Percentiles rank a stretch among this genome's conserved stretches.
Conservation (phyloP, 805 yeast species). For the Starmerella vitae region DNA sequence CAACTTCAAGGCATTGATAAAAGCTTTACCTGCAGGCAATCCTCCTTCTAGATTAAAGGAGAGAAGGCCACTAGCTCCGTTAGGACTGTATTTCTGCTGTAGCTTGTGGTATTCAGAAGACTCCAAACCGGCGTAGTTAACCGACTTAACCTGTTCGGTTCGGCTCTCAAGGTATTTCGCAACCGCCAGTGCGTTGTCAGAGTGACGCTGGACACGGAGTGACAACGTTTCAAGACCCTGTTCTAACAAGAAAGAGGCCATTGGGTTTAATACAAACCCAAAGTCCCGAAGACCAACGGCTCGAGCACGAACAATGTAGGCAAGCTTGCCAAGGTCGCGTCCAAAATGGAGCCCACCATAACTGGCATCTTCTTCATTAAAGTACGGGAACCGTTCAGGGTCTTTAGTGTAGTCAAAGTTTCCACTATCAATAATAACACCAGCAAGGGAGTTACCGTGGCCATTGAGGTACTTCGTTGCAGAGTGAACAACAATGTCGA, state of each 20-base stretch:
- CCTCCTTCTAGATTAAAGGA: conserved; percentile 76
- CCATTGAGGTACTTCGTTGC: conserved; percentile 93
- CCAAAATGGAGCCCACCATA: conserved; percentile 78
- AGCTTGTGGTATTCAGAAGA: conserved; percentile 64
- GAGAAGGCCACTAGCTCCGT: conserved; percentile 77
- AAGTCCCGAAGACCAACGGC: conserved; percentile 47
- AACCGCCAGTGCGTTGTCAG: conserved; percentile 62
- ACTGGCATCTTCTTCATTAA: conserved; percentile 80
- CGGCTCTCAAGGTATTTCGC: conserved; percentile 58
- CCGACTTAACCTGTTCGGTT: conserved; percentile 63
- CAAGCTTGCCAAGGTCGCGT: conserved; percentile 42
- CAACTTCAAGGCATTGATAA: conserved; percentile 69
- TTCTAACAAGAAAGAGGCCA: conserved; percentile 68
- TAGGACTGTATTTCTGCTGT: conserved; percentile 67
- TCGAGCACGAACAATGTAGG: conserved; percentile 20
- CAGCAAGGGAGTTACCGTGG: conserved; percentile 84
- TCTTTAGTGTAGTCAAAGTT: conserved; percentile 81
- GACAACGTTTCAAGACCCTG: conserved; percentile 94
- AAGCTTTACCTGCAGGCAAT: conserved; percentile 62
- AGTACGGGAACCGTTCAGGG: conserved; percentile 83
- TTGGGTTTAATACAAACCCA: conserved; percentile 82
- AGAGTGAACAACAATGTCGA: conserved; percentile 81
- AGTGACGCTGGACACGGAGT: conserved; percentile 86
- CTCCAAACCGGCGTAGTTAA: conserved; percentile 80
- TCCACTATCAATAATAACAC: conserved; percentile 76